Percentiles rank a stretch among this genome's conserved stretches.
Conservation (phyloP, 75 land plant genomes). For the Pinus albicaulis region DNA sequence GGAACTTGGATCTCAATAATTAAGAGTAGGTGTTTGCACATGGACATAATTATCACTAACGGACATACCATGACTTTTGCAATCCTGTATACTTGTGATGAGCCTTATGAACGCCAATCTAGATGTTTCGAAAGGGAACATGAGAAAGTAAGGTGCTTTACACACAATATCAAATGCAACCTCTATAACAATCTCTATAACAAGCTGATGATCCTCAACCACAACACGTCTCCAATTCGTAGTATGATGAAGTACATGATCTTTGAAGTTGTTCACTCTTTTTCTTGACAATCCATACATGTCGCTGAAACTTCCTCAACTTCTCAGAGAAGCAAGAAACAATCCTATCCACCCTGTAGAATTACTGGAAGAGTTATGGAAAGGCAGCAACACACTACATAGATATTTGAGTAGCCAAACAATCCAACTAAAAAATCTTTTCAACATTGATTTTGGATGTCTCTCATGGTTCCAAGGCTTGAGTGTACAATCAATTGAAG, state of each 20-base stretch:
- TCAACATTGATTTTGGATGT: constrained; percentile 27
- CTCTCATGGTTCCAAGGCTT: constrained; percentile 26
- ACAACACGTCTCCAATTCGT: too few species aligned
- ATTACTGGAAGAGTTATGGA: neutral
- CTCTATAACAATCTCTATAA: too few species aligned
- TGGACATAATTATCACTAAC: constrained; percentile 9
- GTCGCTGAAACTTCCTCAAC: constrained; percentile 18
- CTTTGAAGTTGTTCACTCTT: too few species aligned
- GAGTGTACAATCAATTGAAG: too few species aligned
- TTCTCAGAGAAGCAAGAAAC: neutral
- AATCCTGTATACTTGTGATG: neutral
- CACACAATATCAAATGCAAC: too few species aligned
- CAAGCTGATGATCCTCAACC: too few species aligned
- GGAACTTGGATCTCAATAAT: constrained; percentile 63
- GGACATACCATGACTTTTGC: neutral
- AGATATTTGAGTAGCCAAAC: constrained; percentile 35
- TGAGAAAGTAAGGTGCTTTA: too few species aligned
- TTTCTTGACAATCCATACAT: constrained; percentile 27
- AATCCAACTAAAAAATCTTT: constrained; percentile 17
- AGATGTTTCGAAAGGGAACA: too few species aligned
- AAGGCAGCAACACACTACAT: constrained; percentile 6
- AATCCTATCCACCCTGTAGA: constrained; percentile 3
- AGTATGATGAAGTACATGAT: too few species aligned
- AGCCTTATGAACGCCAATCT: constrained; percentile 30
- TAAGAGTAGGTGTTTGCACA: constrained; percentile 59